Base-by-base conservation (phyloP, 139 green algal genomes). In the Deuterostichococcus epilithicus region DNA sequence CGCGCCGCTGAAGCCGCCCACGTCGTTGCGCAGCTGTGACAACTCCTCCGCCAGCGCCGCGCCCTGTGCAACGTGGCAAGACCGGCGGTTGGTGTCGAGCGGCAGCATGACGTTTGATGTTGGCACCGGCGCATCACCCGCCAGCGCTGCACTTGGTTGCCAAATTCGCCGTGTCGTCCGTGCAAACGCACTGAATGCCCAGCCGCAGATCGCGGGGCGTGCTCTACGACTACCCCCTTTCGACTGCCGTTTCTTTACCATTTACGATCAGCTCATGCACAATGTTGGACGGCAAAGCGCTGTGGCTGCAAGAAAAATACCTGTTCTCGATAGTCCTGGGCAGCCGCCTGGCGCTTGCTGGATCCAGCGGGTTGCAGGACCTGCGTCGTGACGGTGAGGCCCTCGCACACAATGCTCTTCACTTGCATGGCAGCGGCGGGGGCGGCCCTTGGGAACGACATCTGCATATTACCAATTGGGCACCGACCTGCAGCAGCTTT, bases 11-110 rank as follows among this genome's bases (percentile, higher is more conserved):
- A 34, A 37, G 13, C 32, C 22, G 23, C 28, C 44, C n/a, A 58
- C 72, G 30, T 76, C 45, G 10, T 5, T 32, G 2, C 32, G 72
- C 72, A 76, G 32, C 5, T 20, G 20, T 1, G 25, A 32, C 30
- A 76, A 20, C 72, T 76, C 72, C 32, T 32, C 72, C 25, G 72
- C 72, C 44, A 76, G 32, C 10, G 72, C 72, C 15, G 28, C 18
- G 2, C 72, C 72, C 72, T 76, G 72, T 23, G 25, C 18, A 32
- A 68, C 23, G 34, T 32, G 67, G 32, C 42, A 52, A 23, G 42
- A 52, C 13, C 42, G 42, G 42, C 42, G 13, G 42, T 52, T 52
- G 42, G n/a, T n/a, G n/a, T n/a, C n/a, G n/a, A n/a, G n/a, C n/a
- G n/a, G n/a, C n/a, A 68, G 22, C 60, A 32, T 68, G 47, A 20